Evolutionary conservation across 2,329 filamentous ascomycete genomes (phyloP).

Genomic region (Chaetomium sp.): DNA sequence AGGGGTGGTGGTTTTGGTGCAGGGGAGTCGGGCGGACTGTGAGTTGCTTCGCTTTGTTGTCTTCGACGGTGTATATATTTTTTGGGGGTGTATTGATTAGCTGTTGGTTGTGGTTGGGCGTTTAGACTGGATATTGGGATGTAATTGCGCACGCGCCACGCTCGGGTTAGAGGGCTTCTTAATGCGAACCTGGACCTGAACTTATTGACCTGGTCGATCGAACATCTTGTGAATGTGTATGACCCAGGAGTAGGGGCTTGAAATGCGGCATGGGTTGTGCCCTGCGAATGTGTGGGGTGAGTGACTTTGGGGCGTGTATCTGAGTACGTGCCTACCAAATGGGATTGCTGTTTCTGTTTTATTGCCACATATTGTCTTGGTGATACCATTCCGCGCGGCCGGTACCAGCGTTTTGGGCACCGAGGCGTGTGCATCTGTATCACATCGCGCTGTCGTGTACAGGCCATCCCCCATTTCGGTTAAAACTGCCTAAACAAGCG

Average conservation of each 20-base stretch:
- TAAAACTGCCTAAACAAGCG: too few relatives aligned
- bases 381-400: too few relatives aligned
- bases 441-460: not conserved
- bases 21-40: not conserved
- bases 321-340: too few relatives aligned
- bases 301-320: too few relatives aligned
- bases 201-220: not conserved
- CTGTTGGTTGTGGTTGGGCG: not conserved
- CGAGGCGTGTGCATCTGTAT: too few relatives aligned
- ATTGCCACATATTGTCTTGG: too few relatives aligned
- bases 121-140: slow-evolving; percentile 8
- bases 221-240: not conserved
- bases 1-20: not conserved
- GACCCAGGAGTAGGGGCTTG: not conserved
- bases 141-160: not conserved
- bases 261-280: not conserved
- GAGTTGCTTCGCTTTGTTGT: not conserved
- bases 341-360: too few relatives aligned
- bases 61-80: not conserved
- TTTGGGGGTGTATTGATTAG: not conserved
- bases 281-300: too few relatives aligned
- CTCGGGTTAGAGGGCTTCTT: not conserved
- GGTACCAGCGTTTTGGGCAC: too few relatives aligned
- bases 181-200: not conserved
- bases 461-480: too few relatives aligned